Conservation (phyloP, 73 alveolate species). For the Durusdinium trenchii region DNA sequence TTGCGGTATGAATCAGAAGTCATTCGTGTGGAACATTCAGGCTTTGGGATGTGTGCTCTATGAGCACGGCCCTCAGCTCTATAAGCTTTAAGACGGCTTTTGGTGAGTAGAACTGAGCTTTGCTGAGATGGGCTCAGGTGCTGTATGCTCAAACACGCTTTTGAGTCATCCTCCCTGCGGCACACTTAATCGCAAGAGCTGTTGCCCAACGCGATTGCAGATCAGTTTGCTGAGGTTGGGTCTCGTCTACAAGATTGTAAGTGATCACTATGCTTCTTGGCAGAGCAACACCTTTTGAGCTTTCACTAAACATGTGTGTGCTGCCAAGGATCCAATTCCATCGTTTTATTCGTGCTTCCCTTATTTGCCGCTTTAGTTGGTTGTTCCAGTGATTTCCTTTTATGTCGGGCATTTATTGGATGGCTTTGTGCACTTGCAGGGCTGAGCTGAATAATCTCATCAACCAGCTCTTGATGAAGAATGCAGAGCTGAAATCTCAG, state of each 20-base stretch:
- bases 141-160: constrained; percentile 98
- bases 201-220: neutral
- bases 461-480: constrained; percentile 96
- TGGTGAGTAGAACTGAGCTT: neutral
- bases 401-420: neutral
- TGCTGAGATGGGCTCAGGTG: too few species aligned
- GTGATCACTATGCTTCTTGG: constrained; percentile 96
- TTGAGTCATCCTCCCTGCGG: constrained; percentile 97
- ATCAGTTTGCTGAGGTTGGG: constrained; percentile 95
- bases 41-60: constrained; percentile 98
- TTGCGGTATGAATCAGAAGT: too few species aligned
- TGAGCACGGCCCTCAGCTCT: constrained; percentile 94
- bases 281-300: neutral
- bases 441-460: constrained; percentile 97
- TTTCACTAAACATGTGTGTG: neutral
- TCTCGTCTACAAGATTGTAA: constrained; percentile 97
- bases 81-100: neutral
- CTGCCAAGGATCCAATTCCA: constrained; percentile 98
- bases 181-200: neutral
- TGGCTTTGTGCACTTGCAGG: neutral
- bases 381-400: neutral
- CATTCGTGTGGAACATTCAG: neutral
- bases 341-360: constrained; percentile 96
- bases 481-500: constrained; percentile 96
- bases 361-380: neutral